phyloP scores from a whole-genome alignment of 352 stramenopile genomes.

The Phytophthora parvispora region DNA sequence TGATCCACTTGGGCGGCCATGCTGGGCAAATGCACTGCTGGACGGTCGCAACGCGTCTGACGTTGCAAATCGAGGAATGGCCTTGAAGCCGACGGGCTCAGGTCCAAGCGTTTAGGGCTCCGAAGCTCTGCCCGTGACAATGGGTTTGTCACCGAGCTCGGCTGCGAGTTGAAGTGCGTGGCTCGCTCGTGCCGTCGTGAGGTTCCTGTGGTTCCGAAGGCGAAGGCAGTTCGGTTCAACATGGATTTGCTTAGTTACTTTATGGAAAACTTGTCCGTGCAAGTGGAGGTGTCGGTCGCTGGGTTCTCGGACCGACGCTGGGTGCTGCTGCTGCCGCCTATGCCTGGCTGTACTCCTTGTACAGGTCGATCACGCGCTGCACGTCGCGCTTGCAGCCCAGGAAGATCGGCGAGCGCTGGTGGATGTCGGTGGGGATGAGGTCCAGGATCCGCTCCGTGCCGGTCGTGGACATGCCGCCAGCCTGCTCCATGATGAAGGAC shows the following conservation, averaged over 20 bases:
- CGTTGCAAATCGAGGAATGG: slow-evolving; percentile 13
- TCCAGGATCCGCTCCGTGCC: slow-evolving; percentile 96
- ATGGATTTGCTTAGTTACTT: slow-evolving; percentile 38
- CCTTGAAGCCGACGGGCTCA: not conserved
- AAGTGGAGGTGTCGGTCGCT: not conserved
- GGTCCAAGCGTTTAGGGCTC: not conserved
- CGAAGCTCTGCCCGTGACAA: not conserved
- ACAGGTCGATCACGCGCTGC: slow-evolving; percentile 80
- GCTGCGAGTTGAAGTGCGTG: slow-evolving; percentile 7
- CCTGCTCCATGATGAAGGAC: slow-evolving; percentile 99
- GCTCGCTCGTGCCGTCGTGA: not conserved
- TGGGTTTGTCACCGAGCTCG: not conserved
- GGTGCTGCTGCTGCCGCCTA: slow-evolving; percentile 25
- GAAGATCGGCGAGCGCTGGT: slow-evolving; percentile 99
- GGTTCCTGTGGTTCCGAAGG: not conserved
- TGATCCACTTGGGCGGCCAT: slow-evolving; percentile 57
- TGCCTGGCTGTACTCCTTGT: slow-evolving; percentile 62
- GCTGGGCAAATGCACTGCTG: slow-evolving; percentile 22
- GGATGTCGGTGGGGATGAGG: slow-evolving; percentile 95
- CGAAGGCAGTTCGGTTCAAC: slow-evolving; percentile 8
- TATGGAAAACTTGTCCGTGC: slow-evolving; percentile 27
- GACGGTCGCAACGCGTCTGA: slow-evolving; percentile 1
- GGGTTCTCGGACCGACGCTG: not conserved
- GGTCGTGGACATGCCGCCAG: slow-evolving; percentile 96
- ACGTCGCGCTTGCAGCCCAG: slow-evolving; percentile 94